Base-by-base conservation (phyloP, 1,284 basidiomycete species). In the Malassezia sp. region DNA sequence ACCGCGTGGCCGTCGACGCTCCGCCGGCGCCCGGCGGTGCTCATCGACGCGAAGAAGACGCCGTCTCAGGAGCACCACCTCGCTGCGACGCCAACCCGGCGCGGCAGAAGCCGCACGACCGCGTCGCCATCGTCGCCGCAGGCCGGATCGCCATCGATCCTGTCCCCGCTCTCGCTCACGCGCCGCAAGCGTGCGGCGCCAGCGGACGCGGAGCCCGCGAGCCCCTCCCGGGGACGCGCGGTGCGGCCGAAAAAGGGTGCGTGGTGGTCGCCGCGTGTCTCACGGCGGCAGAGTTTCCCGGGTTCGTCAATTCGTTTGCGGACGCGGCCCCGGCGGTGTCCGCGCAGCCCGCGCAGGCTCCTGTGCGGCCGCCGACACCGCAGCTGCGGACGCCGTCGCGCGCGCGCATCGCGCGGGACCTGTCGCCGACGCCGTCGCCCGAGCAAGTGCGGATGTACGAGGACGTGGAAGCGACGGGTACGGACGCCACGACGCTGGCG, bases 1-100 rank as follows among this genome's bases (percentile, higher is more conserved):
- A 53, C 54, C 10, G 53, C 54, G 28, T 62, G 60, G 60, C 58
- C 60, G 2, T 58, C 60, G 5, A 55, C 54, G 26, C 46, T 59
- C 22, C 49, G 52, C 5, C 52, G 60, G 1, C 45, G 57, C 2
- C 49, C 54, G 9, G 52, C 57, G 4, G 33, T 49, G 10, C 46
- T 49, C 20, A 14, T 49, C 15, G 21, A 38, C 10, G 24, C 26
- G 17, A 37, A 38, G n/a, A 2, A 10, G 14, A 45, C 27, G 15
- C 37, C 37, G 18, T 10, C 14, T 8, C 14, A 12, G 5, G 15
- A 10, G 1, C n/a, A n/a, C n/a, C n/a, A n/a, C n/a, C 6, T 10
- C 3, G 20, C 24, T 10, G 17, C 38, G 17, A 40, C 38, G 17
- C 38, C 38, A 9, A 40, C 38, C 1, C 38, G 18, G 10, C 14